phyloP scores from a whole-genome alignment of 768 basidiomycete species.

The Serpula lacrymans region DNA sequence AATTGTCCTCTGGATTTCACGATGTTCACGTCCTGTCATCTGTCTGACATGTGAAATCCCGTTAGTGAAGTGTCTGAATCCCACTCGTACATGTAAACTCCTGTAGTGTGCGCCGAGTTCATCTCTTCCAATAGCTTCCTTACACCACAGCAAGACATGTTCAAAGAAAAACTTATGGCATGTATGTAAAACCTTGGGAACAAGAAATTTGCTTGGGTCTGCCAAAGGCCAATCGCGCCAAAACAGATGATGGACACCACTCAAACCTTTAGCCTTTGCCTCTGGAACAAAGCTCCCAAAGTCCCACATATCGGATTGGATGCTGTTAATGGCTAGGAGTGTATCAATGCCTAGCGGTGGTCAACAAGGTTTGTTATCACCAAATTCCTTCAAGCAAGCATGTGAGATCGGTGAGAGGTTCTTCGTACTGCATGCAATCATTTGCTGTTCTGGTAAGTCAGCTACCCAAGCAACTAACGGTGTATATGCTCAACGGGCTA shows the following conservation, averaged over 20 bases:
- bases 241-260: slow-evolving; percentile 24
- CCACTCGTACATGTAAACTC: slow-evolving; percentile 9
- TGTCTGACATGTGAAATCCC: slow-evolving; percentile 41
- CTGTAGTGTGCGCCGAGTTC: slow-evolving; percentile 14
- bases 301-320: slow-evolving; percentile 11
- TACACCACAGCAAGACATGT: slow-evolving; percentile 37
- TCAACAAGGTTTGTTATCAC: slow-evolving; percentile 17
- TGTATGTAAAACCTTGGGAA: slow-evolving; percentile 35
- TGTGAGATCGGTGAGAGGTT: slow-evolving; percentile 8
- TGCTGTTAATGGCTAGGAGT: too few species aligned
- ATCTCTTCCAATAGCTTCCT: slow-evolving; percentile 4
- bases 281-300: slow-evolving; percentile 13
- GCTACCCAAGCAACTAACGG: slow-evolving; percentile 11
- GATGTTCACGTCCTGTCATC: slow-evolving; percentile 42
- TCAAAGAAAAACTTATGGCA: slow-evolving; percentile 43
- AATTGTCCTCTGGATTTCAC: slow-evolving; percentile 34
- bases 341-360: slow-evolving; percentile 27
- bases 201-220: slow-evolving; percentile 30
- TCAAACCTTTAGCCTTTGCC: slow-evolving; percentile 11
- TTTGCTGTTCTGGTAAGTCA: slow-evolving; percentile 10
- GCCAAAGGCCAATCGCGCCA: slow-evolving; percentile 33
- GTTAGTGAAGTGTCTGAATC: slow-evolving; percentile 33
- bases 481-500: too few species aligned
- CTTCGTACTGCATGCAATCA: slow-evolving; percentile 6
- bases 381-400: slow-evolving; percentile 9